These are phyloP conservation scores for Didymella sp. DNA, from an alignment of 2,329 filamentous ascomycete genomes.

Conservation along the genomic window DNA sequence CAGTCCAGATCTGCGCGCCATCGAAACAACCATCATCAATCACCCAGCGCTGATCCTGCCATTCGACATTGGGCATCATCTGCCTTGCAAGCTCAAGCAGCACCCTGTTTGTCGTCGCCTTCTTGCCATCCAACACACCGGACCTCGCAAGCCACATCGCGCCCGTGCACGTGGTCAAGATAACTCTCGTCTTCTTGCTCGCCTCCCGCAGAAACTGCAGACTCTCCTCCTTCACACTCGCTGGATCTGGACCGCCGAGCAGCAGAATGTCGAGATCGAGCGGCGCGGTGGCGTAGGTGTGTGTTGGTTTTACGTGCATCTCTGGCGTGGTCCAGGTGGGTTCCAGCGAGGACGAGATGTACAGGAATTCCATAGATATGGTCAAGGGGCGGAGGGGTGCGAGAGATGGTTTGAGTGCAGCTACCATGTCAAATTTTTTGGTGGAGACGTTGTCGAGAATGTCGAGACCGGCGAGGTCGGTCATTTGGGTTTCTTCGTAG, in stretches of 20 bases:
- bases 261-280: slow-evolving; percentile 53
- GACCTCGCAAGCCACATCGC: slow-evolving; percentile 50
- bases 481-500: slow-evolving; percentile 50
- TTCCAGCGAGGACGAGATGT: slow-evolving; percentile 48
- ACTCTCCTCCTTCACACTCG: slow-evolving; percentile 43
- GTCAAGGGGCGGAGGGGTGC: slow-evolving; percentile 25
- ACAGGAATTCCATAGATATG: slow-evolving; percentile 49
- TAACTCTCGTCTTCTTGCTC: slow-evolving; percentile 44
- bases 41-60: slow-evolving; percentile 52
- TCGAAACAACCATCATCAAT: slow-evolving; percentile 38
- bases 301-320: slow-evolving; percentile 47
- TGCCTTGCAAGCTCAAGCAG: slow-evolving; percentile 36
- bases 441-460: slow-evolving; percentile 50
- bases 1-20: slow-evolving; percentile 51
- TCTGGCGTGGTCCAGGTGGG: slow-evolving; percentile 42
- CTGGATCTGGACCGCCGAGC: slow-evolving; percentile 47
- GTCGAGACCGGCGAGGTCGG: slow-evolving; percentile 52
- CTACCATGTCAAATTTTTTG: slow-evolving; percentile 30
- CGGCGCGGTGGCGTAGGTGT: slow-evolving; percentile 52
- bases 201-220: slow-evolving; percentile 50
- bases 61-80: slow-evolving; percentile 46
- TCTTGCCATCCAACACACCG: slow-evolving; percentile 50
- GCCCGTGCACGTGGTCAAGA: slow-evolving; percentile 52
- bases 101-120: slow-evolving; percentile 50
- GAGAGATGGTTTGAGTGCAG: slow-evolving; percentile 16